phyloP scores from a whole-genome alignment of 441 rosid genomes.

The Cnidoscolus chayamansa region DNA sequence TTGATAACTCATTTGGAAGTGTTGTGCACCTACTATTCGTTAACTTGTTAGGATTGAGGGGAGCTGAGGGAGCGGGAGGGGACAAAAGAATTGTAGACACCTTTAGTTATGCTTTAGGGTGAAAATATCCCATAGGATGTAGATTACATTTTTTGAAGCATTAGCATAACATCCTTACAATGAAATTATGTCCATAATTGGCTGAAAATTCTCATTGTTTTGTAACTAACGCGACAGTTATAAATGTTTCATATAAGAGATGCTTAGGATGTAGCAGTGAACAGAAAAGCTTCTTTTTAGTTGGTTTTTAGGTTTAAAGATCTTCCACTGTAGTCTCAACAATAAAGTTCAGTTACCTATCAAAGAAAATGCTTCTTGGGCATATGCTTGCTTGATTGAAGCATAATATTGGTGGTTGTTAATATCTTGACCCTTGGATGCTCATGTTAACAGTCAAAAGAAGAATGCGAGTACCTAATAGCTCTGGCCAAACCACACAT shows the following conservation, averaged over 20 bases:
- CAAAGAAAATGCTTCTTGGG: background rate
- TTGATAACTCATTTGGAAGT: background rate
- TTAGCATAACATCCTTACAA: background rate
- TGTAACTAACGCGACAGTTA: background rate
- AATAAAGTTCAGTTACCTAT: background rate
- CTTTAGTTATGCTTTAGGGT: background rate
- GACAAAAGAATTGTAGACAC: background rate
- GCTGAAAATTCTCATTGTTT: background rate
- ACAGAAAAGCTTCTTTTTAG: background rate
- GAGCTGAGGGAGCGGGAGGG: too few relatives aligned
- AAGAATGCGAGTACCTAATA: constrained; percentile 77
- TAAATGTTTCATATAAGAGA: background rate
- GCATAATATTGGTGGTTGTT: background rate
- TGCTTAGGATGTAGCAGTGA: background rate
- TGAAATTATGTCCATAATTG: background rate
- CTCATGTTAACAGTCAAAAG: constrained; percentile 54
- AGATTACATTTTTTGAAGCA: background rate
- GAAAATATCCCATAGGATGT: background rate
- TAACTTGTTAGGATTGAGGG: background rate
- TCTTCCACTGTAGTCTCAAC: background rate
- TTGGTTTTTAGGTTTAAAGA: background rate
- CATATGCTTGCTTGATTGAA: background rate
- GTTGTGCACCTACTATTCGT: background rate
- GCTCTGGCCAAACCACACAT: constrained; percentile 69
- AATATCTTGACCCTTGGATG: background rate